Percentiles rank a stretch among this genome's conserved stretches.
Evolutionary conservation across 2,329 filamentous ascomycete species (phyloP).

Genomic region (Blastomyces silverae): DNA sequence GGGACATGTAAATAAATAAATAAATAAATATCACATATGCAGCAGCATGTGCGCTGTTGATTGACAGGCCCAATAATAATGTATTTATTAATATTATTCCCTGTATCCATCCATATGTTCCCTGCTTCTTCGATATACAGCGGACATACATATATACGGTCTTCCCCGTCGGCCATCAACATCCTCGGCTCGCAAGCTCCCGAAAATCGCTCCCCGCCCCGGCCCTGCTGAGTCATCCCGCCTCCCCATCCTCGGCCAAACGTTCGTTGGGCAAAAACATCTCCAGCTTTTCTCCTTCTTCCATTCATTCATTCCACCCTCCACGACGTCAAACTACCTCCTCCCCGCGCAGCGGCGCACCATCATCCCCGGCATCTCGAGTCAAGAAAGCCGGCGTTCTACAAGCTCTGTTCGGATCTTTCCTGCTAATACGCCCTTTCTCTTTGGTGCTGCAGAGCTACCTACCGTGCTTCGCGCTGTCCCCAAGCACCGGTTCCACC

Average conservation of each 20-base stretch:
- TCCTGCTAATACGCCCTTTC: not conserved
- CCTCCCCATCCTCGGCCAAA: slow-evolving; percentile 8
- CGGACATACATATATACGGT: too few species aligned
- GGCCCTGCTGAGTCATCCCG: slow-evolving; percentile 10
- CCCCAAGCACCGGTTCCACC: not conserved
- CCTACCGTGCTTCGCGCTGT: not conserved
- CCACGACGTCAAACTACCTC: not conserved
- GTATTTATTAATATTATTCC: too few species aligned
- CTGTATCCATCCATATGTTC: not conserved
- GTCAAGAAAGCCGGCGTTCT: not conserved
- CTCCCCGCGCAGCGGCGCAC: not conserved
- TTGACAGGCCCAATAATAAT: not conserved
- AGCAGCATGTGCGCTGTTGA: not conserved
- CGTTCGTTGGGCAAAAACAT: not conserved
- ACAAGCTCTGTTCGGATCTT: not conserved
- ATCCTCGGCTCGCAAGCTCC: slow-evolving; percentile 2
- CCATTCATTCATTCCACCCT: too few species aligned
- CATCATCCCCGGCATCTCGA: not conserved
- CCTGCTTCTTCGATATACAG: too few species aligned
- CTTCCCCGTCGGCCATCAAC: not conserved
- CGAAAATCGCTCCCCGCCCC: slow-evolving; percentile 5
- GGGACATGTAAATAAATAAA: too few species aligned
- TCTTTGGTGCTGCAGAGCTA: not conserved
- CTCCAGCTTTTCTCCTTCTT: not conserved
- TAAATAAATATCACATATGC: not conserved